A percentile compares a stretch with the other conserved stretches of the same genome.
These are phyloP conservation scores for Tylopilus vinaceipallidus DNA, from an alignment of 768 basidiomycete genomes.

Conservation along the genomic window DNA sequence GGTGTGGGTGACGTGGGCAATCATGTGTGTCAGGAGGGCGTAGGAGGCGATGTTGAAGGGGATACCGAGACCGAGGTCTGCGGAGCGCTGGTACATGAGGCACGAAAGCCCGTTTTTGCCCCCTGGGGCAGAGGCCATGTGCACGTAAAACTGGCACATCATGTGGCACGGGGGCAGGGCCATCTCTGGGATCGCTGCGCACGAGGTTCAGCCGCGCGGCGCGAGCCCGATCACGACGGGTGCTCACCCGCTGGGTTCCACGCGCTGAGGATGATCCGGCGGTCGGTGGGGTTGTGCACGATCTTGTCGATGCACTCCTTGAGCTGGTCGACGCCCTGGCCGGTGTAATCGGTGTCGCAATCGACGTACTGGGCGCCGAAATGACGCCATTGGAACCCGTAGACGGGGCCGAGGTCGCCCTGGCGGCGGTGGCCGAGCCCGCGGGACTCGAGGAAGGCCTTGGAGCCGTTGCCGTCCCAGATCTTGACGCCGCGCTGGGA, in stretches of 20 bases:
- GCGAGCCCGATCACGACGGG: background rate
- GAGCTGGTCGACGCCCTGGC: slow-evolving; percentile 91
- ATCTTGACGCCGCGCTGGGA: slow-evolving; percentile 86
- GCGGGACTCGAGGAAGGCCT: slow-evolving; percentile 79
- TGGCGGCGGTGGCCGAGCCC: slow-evolving; percentile 83
- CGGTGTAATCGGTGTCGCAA: slow-evolving; percentile 72
- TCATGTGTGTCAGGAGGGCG: slow-evolving; percentile 95
- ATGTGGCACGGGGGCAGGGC: slow-evolving; percentile 98
- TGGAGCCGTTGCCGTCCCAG: slow-evolving; percentile 96
- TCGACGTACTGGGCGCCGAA: slow-evolving; percentile 84
- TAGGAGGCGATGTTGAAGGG: slow-evolving; percentile 99
- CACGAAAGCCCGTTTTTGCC: slow-evolving; percentile 80
- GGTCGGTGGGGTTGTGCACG: slow-evolving; percentile 87
- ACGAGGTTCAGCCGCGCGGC: background rate
- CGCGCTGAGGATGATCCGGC: slow-evolving; percentile 90
- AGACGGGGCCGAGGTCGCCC: slow-evolving; percentile 95
- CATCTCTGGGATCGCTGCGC: slow-evolving; percentile 87
- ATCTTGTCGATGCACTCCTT: slow-evolving; percentile 89
- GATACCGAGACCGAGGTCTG: slow-evolving; percentile 94
- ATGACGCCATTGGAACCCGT: slow-evolving; percentile 96
- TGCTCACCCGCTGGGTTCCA: slow-evolving; percentile 94
- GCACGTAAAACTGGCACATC: slow-evolving; percentile 99
- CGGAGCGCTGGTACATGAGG: slow-evolving; percentile 96
- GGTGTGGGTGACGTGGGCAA: slow-evolving; percentile 88
- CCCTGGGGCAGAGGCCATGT: slow-evolving; percentile 59